Base-by-base conservation (phyloP, 169 alveolate species). In the Babesia bovis region DNA sequence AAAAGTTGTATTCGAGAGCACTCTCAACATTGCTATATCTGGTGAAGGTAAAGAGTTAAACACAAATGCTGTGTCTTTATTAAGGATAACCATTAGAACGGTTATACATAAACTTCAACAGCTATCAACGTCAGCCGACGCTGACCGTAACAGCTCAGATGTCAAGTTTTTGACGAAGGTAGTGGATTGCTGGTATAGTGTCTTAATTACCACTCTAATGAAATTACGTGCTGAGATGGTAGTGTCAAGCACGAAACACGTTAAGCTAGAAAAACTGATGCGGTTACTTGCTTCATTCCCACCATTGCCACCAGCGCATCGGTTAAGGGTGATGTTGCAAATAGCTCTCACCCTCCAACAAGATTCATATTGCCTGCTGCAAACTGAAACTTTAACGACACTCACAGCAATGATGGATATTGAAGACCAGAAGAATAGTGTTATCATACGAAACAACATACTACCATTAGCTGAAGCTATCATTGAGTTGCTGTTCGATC, bases 181-280 rank as follows among this genome's bases (percentile, higher is more conserved):
- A 15, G 47, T 78, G 30, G 82, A 78, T 53, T 52, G 69, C 59
- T 78, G 87, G 87, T 78, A 78, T 47, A 67, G 77, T 28, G 57
- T 71, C 35, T 21, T 78, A 66, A 77, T 78, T 15, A 47, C 42
- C 21, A n/a, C 30, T 35, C 30, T 78, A 0, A 66, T 78, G 57
- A 35, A 71, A 63, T 52, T 71, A n/a, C 59, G 82, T 23, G 38
- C 38, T 12, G 67, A 44, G 7, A 51, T 71, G 73, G 41, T 32
- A 1, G 23, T 30, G n/a, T 38, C 81, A 33, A 68, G 36, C 51
- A 35, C 63, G 21, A 67, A 41, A 49, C 82, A 55, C 3, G 68
- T 45, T 30, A 63, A 17, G 28, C 47, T 56, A 49, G 71, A 26
- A 12, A 60, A 66, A 28, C 73, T 63, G 17, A 28, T 63, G 61